Evolutionary conservation across 208 protist genomes (phyloP).

Genomic region (Novymonas esmeraldas): DNA sequence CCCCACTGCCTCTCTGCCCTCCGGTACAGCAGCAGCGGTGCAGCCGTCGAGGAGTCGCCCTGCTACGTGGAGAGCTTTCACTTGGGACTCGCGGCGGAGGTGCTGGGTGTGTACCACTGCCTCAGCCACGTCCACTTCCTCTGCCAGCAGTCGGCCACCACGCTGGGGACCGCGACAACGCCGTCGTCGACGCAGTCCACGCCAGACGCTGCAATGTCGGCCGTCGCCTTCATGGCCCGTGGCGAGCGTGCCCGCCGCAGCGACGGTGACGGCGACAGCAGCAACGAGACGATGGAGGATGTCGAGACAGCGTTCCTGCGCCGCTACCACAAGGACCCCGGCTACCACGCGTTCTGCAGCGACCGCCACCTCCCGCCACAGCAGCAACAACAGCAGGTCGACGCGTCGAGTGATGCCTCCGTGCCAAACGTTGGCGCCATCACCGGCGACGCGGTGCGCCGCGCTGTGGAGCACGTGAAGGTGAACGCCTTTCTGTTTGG

Average conservation of each 20-base stretch:
- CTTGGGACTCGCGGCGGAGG: conserved; percentile 18
- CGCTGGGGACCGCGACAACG: background rate
- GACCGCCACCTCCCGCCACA: background rate
- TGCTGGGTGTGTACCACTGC: conserved; percentile 26
- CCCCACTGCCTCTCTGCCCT: conserved; percentile 28
- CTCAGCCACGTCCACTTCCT: conserved; percentile 25
- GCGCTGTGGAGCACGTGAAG: conserved; percentile 15
- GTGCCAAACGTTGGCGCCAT: background rate
- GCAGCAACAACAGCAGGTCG: background rate
- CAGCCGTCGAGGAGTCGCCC: background rate
- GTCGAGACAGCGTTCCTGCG: conserved; percentile 5
- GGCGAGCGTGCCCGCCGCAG: background rate
- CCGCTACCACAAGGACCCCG: conserved; percentile 2
- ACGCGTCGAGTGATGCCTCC: background rate
- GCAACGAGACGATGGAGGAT: background rate
- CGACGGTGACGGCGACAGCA: background rate
- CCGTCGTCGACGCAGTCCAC: background rate
- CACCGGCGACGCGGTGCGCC: conserved; percentile 5
- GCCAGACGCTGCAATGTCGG: background rate
- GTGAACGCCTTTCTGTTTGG: conserved; percentile 22
- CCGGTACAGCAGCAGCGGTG: background rate
- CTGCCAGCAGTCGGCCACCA: conserved; percentile 11
- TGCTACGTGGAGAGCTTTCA: conserved; percentile 19
- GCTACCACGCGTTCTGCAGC: background rate
- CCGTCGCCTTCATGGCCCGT: background rate